phyloP scores from a whole-genome alignment of 805 yeast genomes.

The Vanderwaltozyma yarrowii region DNA sequence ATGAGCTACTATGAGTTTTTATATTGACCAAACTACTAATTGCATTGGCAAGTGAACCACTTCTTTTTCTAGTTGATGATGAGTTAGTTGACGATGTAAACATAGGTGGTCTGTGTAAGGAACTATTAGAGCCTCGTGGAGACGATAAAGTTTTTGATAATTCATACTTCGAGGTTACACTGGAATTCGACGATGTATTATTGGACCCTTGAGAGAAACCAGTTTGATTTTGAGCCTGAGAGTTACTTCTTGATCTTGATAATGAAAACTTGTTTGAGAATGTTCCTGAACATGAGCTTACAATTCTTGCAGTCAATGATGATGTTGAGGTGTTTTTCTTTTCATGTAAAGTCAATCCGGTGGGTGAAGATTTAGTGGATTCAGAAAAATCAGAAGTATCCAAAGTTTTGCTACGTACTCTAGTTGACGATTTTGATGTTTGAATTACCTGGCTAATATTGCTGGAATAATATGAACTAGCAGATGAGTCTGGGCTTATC shows the following conservation, averaged over 20 bases:
- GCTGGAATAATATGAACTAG: not conserved
- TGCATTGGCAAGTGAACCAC: slow-evolving; percentile 31
- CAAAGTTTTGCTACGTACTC: slow-evolving; percentile 27
- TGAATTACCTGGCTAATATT: not conserved
- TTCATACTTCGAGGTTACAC: slow-evolving; percentile 1
- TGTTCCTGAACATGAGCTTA: not conserved
- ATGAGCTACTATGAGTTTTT: slow-evolving; percentile 20
- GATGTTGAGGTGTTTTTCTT: slow-evolving; percentile 2
- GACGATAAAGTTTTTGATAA: not conserved
- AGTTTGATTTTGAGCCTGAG: not conserved
- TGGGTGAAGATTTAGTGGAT: not conserved
- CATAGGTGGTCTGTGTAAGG: not conserved
- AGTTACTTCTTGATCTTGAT: slow-evolving; percentile 2
- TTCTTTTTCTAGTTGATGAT: slow-evolving; percentile 28
- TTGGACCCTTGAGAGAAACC: not conserved
- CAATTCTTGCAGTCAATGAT: slow-evolving; percentile 3
- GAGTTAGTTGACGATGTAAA: slow-evolving; percentile 5
- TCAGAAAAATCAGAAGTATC: slow-evolving; percentile 17
- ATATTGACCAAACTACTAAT: slow-evolving; percentile 30
- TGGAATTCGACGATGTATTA: slow-evolving; percentile 1
- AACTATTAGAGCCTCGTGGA: slow-evolving; percentile 2
- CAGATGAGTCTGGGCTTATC: not conserved
- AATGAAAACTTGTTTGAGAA: slow-evolving; percentile 1
- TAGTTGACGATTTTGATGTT: slow-evolving; percentile 3
- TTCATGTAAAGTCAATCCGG: not conserved